Conservation (phyloP, 331 rosid genomes). For the Rhamnella rubrinervis region DNA sequence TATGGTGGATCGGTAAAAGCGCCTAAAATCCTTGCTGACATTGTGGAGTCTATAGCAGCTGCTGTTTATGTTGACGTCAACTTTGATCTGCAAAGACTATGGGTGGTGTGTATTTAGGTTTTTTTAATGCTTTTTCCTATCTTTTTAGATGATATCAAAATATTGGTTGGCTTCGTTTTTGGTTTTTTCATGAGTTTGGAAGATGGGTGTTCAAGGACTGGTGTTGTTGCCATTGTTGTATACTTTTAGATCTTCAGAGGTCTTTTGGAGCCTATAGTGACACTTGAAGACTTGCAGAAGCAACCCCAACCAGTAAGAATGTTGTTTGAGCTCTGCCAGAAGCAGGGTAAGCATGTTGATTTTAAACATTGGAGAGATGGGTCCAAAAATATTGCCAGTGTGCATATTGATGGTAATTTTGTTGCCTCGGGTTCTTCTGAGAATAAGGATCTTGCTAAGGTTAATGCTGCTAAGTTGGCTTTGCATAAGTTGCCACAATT, state of each 20-base stretch:
- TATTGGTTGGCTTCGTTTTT: neutral
- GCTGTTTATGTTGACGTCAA: conserved; percentile 56
- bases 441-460: conserved; percentile 58
- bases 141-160: neutral
- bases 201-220: neutral
- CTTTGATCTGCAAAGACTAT: conserved; percentile 45
- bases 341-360: conserved; percentile 51
- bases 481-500: conserved; percentile 27
- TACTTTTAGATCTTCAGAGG: conserved; percentile 48
- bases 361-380: conserved; percentile 34
- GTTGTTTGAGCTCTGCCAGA: conserved; percentile 59
- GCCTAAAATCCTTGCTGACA: conserved; percentile 83
- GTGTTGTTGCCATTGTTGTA: neutral
- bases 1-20: conserved; percentile 66
- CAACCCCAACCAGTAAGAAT: conserved; percentile 64
- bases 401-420: conserved; percentile 51
- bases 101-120: conserved; percentile 57
- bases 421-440: conserved; percentile 56
- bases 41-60: conserved; percentile 72
- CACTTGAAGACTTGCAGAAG: conserved; percentile 39
- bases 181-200: neutral
- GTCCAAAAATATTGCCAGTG: conserved; percentile 30
- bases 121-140: neutral
- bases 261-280: conserved; percentile 64
- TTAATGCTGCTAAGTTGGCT: conserved; percentile 70